phyloP scores from a whole-genome alignment of 2,329 filamentous ascomycete species.

The Talaromyces sp. region DNA sequence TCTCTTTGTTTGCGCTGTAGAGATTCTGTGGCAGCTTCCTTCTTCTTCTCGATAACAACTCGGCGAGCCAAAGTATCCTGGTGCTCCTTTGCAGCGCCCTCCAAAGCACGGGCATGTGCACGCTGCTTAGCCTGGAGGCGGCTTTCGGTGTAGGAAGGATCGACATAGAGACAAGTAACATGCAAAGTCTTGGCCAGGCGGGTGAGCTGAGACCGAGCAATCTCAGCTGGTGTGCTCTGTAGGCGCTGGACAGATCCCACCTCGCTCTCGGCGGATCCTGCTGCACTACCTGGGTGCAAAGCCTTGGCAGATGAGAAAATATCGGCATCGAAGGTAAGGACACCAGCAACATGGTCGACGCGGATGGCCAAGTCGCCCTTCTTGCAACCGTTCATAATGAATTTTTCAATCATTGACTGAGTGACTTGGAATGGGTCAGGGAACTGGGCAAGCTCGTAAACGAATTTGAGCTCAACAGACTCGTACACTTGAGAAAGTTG shows the following conservation, averaged over 20 bases:
- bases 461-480: slow-evolving; percentile 90
- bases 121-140: slow-evolving; percentile 75
- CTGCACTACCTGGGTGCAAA: slow-evolving; percentile 75
- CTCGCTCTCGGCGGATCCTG: slow-evolving; percentile 85
- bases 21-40: slow-evolving; percentile 88
- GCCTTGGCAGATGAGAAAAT: slow-evolving; percentile 97
- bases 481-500: slow-evolving; percentile 99
- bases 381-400: slow-evolving; percentile 99
- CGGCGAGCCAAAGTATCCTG: slow-evolving; percentile 80
- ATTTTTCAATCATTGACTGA: slow-evolving; percentile 92
- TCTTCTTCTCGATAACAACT: slow-evolving; percentile 91
- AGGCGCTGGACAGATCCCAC: slow-evolving; percentile 84
- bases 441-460: slow-evolving; percentile 90
- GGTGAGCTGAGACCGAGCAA: slow-evolving; percentile 90
- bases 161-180: slow-evolving; percentile 93
- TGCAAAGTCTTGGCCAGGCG: slow-evolving; percentile 88
- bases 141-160: slow-evolving; percentile 80
- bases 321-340: slow-evolving; percentile 95
- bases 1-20: slow-evolving; percentile 88
- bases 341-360: slow-evolving; percentile 90
- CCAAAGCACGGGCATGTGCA: slow-evolving; percentile 77
- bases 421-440: slow-evolving; percentile 94
- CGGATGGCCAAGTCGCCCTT: slow-evolving; percentile 97
- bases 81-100: slow-evolving; percentile 90
- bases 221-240: slow-evolving; percentile 96